These are phyloP conservation scores for Chlorella ohadii DNA, from an alignment of 139 green algal genomes.

Conservation along the genomic window DNA sequence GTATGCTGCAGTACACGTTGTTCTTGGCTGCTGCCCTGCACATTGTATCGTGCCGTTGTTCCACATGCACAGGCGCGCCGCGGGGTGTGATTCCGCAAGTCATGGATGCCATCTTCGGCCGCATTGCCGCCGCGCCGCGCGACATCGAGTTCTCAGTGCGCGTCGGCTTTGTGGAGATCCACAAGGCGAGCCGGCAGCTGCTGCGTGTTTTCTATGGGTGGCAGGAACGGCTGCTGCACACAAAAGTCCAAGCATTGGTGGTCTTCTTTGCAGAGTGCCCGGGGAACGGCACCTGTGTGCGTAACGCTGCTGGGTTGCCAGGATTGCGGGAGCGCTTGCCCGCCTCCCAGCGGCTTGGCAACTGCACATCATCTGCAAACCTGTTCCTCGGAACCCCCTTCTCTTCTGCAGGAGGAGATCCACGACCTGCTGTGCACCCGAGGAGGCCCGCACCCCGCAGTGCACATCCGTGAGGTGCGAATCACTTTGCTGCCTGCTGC, in stretches of 20 bases:
- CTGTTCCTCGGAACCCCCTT: background rate
- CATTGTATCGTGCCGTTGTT: background rate
- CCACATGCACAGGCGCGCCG: background rate
- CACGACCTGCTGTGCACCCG: conserved; percentile 76
- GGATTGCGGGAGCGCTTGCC: background rate
- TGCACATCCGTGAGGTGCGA: conserved; percentile 82
- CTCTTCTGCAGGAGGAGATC: conserved; percentile 78
- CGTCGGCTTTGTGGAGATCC: conserved; percentile 94
- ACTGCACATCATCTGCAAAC: too few relatives aligned
- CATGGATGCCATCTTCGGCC: conserved; percentile 81
- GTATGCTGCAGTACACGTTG: too few relatives aligned
- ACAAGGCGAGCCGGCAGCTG: conserved; percentile 69
- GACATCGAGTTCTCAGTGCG: conserved; percentile 74
- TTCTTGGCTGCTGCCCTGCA: too few relatives aligned
- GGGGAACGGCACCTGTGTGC: too few relatives aligned
- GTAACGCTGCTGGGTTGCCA: too few relatives aligned
- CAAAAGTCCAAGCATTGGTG: too few relatives aligned
- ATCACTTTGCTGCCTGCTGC: too few relatives aligned
- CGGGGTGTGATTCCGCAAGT: conserved; percentile 85
- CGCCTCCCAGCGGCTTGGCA: too few relatives aligned
- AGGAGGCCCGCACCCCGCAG: conserved; percentile 30
- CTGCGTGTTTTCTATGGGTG: too few relatives aligned
- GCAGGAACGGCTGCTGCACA: too few relatives aligned
- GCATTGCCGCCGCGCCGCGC: conserved; percentile 50
- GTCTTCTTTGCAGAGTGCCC: too few relatives aligned